A percentile compares a stretch with the other conserved stretches of the same genome.
These are phyloP conservation scores for Ophiosphaerella herpotricha DNA, from an alignment of 2,329 filamentous ascomycete species.

Conservation along the genomic window DNA sequence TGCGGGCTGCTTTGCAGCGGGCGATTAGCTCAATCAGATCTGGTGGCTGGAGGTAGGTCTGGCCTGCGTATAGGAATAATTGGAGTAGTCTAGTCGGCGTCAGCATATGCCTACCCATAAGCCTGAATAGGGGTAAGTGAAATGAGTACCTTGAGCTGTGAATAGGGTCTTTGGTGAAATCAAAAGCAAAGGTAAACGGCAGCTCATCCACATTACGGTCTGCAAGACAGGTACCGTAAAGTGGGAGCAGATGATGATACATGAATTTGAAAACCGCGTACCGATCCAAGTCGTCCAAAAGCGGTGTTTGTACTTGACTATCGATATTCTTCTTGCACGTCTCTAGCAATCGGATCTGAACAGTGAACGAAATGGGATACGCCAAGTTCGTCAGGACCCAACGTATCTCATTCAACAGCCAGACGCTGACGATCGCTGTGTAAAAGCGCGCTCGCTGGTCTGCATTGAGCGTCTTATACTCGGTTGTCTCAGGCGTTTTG, in stretches of 20 bases:
- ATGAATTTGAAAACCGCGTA: conserved; percentile 26
- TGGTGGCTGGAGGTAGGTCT: conserved; percentile 31
- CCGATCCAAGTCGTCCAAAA: conserved; percentile 26
- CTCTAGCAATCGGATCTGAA: conserved; percentile 5
- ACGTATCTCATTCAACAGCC: conserved; percentile 31
- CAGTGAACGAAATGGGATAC: conserved; percentile 5
- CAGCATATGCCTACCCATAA: neutral
- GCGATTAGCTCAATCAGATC: conserved; percentile 31
- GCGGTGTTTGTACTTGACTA: neutral
- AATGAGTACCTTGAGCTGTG: conserved; percentile 9
- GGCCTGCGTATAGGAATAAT: conserved; percentile 22
- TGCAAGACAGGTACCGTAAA: conserved; percentile 16
- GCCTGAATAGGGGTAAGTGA: neutral
- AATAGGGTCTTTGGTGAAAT: conserved; percentile 3
- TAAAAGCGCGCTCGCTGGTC: conserved; percentile 31
- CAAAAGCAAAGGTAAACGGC: conserved; percentile 22
- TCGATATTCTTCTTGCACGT: neutral
- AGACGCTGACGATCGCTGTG: conserved; percentile 22
- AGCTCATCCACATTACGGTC: conserved; percentile 18
- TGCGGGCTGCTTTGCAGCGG: conserved; percentile 12
- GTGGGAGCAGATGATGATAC: conserved; percentile 30
- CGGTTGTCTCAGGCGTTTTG: conserved; percentile 4
- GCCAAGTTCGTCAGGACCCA: conserved; percentile 26
- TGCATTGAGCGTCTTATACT: conserved; percentile 15
- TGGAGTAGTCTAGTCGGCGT: conserved; percentile 14